Percentiles rank a stretch among this genome's conserved stretches.
These are phyloP conservation scores for Melaleuca alternifolia DNA, from an alignment of 345 rosid species.

Conservation along the genomic window DNA sequence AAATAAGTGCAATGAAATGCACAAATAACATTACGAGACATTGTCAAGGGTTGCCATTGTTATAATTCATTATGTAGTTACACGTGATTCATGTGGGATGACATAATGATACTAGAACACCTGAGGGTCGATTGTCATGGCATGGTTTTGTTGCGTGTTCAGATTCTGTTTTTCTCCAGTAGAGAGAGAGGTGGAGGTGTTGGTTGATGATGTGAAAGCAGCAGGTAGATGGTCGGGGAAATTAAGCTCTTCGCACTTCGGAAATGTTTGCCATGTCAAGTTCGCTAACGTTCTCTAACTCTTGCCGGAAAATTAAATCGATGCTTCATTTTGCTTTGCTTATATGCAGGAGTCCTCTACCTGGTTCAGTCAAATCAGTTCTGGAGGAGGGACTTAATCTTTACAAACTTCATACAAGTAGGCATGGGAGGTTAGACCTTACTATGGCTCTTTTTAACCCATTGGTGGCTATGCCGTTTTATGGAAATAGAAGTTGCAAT, in stretches of 20 bases:
- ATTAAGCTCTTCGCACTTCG: background rate
- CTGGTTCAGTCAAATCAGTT: conserved; percentile 50
- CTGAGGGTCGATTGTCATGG: background rate
- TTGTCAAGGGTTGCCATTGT: background rate
- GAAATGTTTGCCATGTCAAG: background rate
- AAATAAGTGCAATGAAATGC: background rate
- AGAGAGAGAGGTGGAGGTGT: background rate
- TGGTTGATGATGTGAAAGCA: background rate
- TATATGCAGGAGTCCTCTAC: conserved; percentile 59
- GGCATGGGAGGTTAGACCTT: conserved; percentile 67
- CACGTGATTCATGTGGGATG: background rate
- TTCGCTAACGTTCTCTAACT: background rate
- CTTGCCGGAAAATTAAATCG: background rate
- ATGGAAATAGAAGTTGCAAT: background rate
- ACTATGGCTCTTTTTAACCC: background rate
- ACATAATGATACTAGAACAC: background rate
- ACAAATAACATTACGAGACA: background rate
- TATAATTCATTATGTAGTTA: background rate
- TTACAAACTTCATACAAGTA: conserved; percentile 56
- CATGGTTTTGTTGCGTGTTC: background rate
- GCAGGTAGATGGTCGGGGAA: background rate
- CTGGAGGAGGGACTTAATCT: conserved; percentile 80
- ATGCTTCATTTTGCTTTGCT: background rate
- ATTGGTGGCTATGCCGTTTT: background rate
- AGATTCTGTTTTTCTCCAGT: background rate